Conservation (phyloP, 1,284 basidiomycete genomes). For the Puccinia triticina region DNA sequence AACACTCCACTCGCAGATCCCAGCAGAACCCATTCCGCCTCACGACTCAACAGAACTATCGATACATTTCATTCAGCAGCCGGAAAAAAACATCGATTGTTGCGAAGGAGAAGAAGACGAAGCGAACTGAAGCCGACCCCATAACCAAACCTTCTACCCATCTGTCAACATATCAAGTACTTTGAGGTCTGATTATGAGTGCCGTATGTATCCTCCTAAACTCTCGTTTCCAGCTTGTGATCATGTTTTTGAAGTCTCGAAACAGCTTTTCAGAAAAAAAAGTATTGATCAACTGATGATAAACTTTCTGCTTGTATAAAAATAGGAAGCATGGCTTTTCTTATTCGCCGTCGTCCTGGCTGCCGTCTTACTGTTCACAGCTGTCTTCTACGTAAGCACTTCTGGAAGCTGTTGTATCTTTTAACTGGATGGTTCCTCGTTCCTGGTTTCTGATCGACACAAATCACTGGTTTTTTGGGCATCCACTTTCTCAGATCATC, state of each 20-base stretch:
- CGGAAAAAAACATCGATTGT: neutral
- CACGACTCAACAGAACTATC: too few species aligned
- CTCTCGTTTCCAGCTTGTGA: neutral
- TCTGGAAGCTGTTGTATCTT: conserved; percentile 10
- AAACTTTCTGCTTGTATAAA: neutral
- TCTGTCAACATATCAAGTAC: neutral
- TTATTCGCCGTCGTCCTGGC: conserved; percentile 89
- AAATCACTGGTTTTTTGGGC: neutral
- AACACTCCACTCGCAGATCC: too few species aligned
- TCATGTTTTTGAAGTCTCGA: neutral
- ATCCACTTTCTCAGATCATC: conserved; percentile 75
- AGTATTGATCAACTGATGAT: neutral
- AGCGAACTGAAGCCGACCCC: neutral
- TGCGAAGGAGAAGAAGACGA: neutral
- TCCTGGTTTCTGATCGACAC: neutral
- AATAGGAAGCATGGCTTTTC: conserved; percentile 80
- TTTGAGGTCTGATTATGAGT: conserved; percentile 26
- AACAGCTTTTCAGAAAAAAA: neutral
- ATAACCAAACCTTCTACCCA: conserved; percentile 3
- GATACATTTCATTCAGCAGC: too few species aligned
- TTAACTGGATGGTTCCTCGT: neutral
- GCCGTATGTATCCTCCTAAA: neutral
- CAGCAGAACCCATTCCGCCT: too few species aligned
- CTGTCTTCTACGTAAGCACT: conserved; percentile 91
- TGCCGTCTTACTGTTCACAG: conserved; percentile 88